Conservation (phyloP, 495 filamentous ascomycete genomes). For the Achaetomiella virescens region DNA sequence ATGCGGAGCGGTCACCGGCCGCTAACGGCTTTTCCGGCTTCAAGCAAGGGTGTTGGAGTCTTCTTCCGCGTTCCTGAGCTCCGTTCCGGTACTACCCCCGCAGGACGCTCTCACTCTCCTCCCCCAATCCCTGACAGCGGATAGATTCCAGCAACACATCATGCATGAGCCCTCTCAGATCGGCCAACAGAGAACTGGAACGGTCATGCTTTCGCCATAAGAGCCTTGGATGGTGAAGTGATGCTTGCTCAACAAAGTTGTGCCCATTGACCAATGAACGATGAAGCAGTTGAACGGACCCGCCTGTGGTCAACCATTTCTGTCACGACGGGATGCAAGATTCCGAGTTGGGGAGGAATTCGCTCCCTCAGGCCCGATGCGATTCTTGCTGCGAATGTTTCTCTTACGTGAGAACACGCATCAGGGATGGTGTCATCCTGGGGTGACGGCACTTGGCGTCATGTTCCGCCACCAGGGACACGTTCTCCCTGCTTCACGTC, state of each 20-base stretch:
- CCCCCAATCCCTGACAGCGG: neutral
- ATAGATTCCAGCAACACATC: neutral
- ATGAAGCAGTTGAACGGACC: no score
- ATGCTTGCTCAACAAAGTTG: neutral
- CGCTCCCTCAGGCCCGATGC: no score
- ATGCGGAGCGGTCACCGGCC: neutral
- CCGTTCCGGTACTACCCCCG: slow-evolving; percentile 2
- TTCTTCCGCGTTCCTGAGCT: neutral
- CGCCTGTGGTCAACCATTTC: no score
- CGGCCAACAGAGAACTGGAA: neutral
- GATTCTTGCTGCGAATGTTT: no score
- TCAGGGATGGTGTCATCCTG: no score
- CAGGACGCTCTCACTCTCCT: neutral
- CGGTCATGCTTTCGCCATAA: neutral
- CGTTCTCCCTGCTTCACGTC: no score
- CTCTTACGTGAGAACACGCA: no score
- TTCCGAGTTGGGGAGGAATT: no score
- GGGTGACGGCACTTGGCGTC: no score
- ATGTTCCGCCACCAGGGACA: no score
- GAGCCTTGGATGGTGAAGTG: neutral
- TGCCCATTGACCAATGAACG: neutral
- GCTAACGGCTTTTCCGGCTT: neutral
- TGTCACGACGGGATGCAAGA: no score
- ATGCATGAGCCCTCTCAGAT: neutral
- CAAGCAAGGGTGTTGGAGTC: neutral